Percentiles rank a stretch among this genome's conserved stretches.
phyloP scores from a whole-genome alignment of 805 yeast species.

The Sungouiozyma intestinalis region DNA sequence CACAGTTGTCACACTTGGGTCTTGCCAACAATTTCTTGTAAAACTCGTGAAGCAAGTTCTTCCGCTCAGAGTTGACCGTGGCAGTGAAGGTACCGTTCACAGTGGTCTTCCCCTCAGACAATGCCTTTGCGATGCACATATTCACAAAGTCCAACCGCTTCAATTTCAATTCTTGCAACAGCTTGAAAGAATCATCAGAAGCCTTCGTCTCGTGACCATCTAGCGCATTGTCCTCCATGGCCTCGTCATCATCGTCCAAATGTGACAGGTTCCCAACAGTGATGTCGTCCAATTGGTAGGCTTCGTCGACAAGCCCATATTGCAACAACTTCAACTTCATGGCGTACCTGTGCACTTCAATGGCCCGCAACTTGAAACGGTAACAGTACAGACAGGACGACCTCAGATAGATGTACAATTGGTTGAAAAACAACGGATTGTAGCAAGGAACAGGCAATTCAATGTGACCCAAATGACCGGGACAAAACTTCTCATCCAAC shows the following conservation, averaged over 20 bases:
- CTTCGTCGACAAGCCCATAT: slow-evolving; percentile 77
- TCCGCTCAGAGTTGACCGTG: slow-evolving; percentile 79
- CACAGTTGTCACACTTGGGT: slow-evolving; percentile 91
- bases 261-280: slow-evolving; percentile 19
- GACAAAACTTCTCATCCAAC: slow-evolving; percentile 85
- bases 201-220: background rate
- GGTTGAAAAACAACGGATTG: slow-evolving; percentile 89
- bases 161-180: slow-evolving; percentile 35
- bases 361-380: slow-evolving; percentile 57
- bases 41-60: slow-evolving; percentile 58
- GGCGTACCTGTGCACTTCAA: slow-evolving; percentile 64
- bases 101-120: slow-evolving; percentile 64
- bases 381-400: slow-evolving; percentile 86
- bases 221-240: slow-evolving; percentile 26
- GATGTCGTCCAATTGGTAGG: slow-evolving; percentile 61
- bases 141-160: slow-evolving; percentile 64
- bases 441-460: slow-evolving; percentile 93
- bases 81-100: slow-evolving; percentile 69
- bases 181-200: slow-evolving; percentile 4
- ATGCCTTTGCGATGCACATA: slow-evolving; percentile 58
- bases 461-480: slow-evolving; percentile 97
- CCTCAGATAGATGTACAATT: slow-evolving; percentile 75
- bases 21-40: slow-evolving; percentile 64
- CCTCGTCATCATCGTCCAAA: slow-evolving; percentile 35
- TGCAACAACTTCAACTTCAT: slow-evolving; percentile 77